Evolutionary conservation across 2,329 filamentous ascomycete genomes (phyloP).

Genomic region (Cladobotryum mycophilum): DNA sequence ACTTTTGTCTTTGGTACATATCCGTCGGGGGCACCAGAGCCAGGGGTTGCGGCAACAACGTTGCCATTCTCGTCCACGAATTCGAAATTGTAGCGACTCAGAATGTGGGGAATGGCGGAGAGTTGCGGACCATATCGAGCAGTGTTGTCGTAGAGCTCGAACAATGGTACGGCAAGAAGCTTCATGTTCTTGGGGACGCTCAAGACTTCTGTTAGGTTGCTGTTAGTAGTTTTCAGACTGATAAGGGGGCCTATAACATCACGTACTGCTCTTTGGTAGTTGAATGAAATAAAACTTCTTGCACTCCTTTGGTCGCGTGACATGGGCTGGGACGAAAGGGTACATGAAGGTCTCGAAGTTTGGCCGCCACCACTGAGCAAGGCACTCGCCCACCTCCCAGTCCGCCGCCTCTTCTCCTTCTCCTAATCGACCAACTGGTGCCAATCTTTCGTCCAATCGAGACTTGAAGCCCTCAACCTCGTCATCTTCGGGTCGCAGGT

Average conservation of each 20-base stretch:
- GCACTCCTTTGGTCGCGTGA: constrained; percentile 95
- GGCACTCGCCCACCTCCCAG: constrained; percentile 90
- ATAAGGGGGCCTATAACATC: not conserved
- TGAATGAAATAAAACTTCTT: constrained; percentile 99
- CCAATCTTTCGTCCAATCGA: constrained; percentile 85
- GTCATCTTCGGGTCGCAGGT: constrained; percentile 80
- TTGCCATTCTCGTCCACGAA: constrained; percentile 92
- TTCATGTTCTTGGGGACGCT: constrained; percentile 99
- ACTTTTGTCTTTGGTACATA: constrained; percentile 60
- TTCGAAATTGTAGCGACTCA: constrained; percentile 95
- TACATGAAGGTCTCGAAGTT: constrained; percentile 99
- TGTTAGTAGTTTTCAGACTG: not conserved
- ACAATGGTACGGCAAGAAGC: constrained; percentile 88
- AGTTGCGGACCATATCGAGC: constrained; percentile 91
- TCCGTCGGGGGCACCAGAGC: constrained; percentile 52
- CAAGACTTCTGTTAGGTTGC: constrained; percentile 63
- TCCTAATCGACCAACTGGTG: constrained; percentile 80
- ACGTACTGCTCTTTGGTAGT: constrained; percentile 79
- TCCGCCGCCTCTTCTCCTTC: constrained; percentile 79
- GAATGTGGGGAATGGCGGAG: constrained; percentile 88
- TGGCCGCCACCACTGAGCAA: constrained; percentile 97
- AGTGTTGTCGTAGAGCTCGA: constrained; percentile 97
- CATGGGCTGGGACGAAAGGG: constrained; percentile 92
- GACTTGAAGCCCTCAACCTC: constrained; percentile 94
- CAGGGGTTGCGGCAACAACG: constrained; percentile 78